phyloP scores from a whole-genome alignment of 2,329 filamentous ascomycete species.

The Cladosporium velox region DNA sequence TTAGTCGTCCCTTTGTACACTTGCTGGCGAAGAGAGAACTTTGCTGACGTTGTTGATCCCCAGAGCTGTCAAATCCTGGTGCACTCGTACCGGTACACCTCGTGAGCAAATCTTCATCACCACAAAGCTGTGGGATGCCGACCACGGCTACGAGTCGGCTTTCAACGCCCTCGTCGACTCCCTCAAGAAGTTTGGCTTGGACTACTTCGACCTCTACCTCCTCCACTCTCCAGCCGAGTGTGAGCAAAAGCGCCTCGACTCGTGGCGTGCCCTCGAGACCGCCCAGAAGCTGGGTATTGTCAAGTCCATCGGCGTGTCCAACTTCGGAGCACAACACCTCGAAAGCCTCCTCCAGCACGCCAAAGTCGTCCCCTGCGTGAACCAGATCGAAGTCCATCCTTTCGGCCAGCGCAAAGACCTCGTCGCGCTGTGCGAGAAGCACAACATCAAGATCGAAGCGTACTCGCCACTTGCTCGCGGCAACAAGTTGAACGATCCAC shows the following conservation, averaged over 20 bases:
- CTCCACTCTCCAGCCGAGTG: constrained; percentile 53
- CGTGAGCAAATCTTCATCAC: constrained; percentile 44
- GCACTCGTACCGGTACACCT: constrained; percentile 43
- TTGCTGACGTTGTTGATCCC: neutral
- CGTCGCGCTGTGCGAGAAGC: constrained; percentile 43
- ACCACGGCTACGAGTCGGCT: constrained; percentile 37
- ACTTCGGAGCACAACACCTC: constrained; percentile 62
- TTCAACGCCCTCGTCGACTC: constrained; percentile 41
- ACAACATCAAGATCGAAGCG: constrained; percentile 68
- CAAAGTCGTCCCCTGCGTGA: constrained; percentile 55
- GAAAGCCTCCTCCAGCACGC: constrained; percentile 57
- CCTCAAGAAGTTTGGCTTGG: constrained; percentile 42
- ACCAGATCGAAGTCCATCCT: constrained; percentile 53
- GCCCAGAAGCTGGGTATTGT: constrained; percentile 62
- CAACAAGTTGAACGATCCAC: constrained; percentile 51
- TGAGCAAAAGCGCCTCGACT: constrained; percentile 58
- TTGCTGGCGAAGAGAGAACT: neutral
- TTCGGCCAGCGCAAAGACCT: constrained; percentile 39
- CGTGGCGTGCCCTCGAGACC: constrained; percentile 69
- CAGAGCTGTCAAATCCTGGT: constrained; percentile 52
- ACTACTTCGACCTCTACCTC: constrained; percentile 50
- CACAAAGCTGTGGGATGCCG: constrained; percentile 45
- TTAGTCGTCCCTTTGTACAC: neutral
- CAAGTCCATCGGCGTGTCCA: constrained; percentile 74
- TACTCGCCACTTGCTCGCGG: constrained; percentile 58